Conservation (phyloP, 2,329 filamentous ascomycete species). For the Hortaea sp. region DNA sequence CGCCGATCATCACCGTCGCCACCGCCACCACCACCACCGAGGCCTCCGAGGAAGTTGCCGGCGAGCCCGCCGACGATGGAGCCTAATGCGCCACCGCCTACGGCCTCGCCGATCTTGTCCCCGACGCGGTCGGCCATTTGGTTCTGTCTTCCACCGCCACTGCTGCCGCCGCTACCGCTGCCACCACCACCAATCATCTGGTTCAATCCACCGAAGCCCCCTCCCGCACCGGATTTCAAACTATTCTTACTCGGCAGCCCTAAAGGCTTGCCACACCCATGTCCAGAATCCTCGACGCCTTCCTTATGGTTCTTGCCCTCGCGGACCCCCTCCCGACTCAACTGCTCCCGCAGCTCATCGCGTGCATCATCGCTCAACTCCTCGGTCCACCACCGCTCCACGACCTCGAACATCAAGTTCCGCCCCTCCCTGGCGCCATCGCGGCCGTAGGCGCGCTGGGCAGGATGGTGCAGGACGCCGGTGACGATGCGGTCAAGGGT, state of each 20-base stretch:
- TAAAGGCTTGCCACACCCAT: conserved; percentile 73
- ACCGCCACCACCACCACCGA: not conserved
- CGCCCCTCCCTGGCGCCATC: conserved; percentile 66
- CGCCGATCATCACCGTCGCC: not conserved
- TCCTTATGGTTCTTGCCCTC: conserved; percentile 77
- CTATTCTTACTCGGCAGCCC: conserved; percentile 56
- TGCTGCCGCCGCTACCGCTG: not conserved
- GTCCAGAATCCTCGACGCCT: conserved; percentile 71
- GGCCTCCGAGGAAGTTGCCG: conserved; percentile 39
- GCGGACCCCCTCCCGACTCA: conserved; percentile 68
- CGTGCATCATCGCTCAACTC: conserved; percentile 52
- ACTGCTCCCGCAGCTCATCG: conserved; percentile 59
- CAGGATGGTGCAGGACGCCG: conserved; percentile 82
- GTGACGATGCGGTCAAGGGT: conserved; percentile 66
- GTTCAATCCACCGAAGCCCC: conserved; percentile 7
- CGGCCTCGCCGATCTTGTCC: conserved; percentile 48
- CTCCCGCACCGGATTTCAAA: conserved; percentile 35
- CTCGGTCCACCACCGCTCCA: conserved; percentile 69
- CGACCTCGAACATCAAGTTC: conserved; percentile 64
- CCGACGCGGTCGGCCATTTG: conserved; percentile 29
- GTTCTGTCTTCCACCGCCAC: not conserved
- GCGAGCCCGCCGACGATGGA: conserved; percentile 62
- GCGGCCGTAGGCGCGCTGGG: conserved; percentile 58
- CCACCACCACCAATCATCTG: not conserved
- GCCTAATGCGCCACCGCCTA: conserved; percentile 56